Evolutionary conservation across 768 basidiomycete genomes (phyloP), one percentile per base, ranked within the genome.

Genomic region (Floccularia luteovirens): DNA sequence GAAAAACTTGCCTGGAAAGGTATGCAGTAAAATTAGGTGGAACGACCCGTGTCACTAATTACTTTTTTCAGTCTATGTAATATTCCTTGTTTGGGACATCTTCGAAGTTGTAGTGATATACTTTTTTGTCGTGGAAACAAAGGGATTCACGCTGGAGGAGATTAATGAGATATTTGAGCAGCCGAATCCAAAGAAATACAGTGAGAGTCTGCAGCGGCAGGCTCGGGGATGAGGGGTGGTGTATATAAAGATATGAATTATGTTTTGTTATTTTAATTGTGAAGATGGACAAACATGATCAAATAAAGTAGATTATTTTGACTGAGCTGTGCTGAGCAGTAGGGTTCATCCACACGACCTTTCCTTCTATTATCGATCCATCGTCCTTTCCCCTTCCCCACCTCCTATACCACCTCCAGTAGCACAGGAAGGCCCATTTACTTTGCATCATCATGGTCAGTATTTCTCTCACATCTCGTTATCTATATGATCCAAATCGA

Each of bases 101-200:
- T 67, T 74, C 49, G 72, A 72, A 44, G 55, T 68, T 37, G 40
- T 66, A 25, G 57, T 70, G 23, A 64, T 74, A 38, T 75, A 70
- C 46, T 58, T 72, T 42, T 66, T 66, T 47, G 60, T 68, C 25
- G 72, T 74, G 12, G 74, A 75, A 50, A 75, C 75, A 14, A 75
- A 69, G 48, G 64, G 64, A 8, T 56, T 75, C 27, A 69, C 68
- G 1, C 54, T 75, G 32, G 73, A 75, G 43, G 69, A 74, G 45
- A 72, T 74, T 43, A 65, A 70, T 35, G 65, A 66, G 36, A 59
- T 74, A 25, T 68, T 67, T 31, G 63, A 63, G 45, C 59, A 64
- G 42, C 59, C 48, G 50, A 68, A 53, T 60, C 77, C 52, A 46
- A 67, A 56, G 59, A 54, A 51, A 20, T 68, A 67, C 47, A 65